Base-by-base conservation (phyloP, 2,329 filamentous ascomycete genomes). In the Talaromyces sp. region DNA sequence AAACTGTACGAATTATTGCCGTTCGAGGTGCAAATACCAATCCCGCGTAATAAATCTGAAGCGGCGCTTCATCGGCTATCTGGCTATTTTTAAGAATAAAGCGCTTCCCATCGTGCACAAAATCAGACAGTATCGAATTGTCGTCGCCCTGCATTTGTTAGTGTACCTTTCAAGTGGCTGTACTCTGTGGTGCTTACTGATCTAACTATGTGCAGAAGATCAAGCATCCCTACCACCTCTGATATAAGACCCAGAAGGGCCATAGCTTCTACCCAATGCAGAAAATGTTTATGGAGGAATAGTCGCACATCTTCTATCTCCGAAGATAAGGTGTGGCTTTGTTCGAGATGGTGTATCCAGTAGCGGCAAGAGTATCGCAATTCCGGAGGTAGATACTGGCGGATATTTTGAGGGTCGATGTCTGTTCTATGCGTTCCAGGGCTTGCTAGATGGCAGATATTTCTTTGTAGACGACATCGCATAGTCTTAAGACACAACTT, bases 351-450 rank as follows among this genome's bases (percentile, higher is more conserved):
- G 25, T 54, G 8, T 38, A 40, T 6, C 60, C 60, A 63, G 31
- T 40, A 73, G 17, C 67, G 68, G 66, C 71, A 76, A 53, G 71
- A 64, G 61, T 75, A 75, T 68, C 70, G 63, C 25, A 75, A 43
- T 54, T 69, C 70, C 3, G 67, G 38, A 22, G 67, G 64, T 13
- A 75, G 25, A 49, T 45, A 66, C 2, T 68, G 34, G 15, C 43
- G 31, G 15, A 74, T 69, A 34, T 5, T 0, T n/a, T 67, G 43
- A 36, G n/a, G 10, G 3, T 68, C 61, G 15, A 73, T 68, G 1
- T 68, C 65, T 11, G 15, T 29, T 5, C 64, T 17, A 0, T 22
- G 15, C 1, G 63, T 68, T 27, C 65, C 63, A 43, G 22, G 22
- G n/a, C 61, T 62, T 65, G 11, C 5, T 10, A 73, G 54, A 22